Percentiles rank a stretch among this genome's conserved stretches.
phyloP scores from a whole-genome alignment of 345 rosid genomes.

The Aquilaria sinensis region DNA sequence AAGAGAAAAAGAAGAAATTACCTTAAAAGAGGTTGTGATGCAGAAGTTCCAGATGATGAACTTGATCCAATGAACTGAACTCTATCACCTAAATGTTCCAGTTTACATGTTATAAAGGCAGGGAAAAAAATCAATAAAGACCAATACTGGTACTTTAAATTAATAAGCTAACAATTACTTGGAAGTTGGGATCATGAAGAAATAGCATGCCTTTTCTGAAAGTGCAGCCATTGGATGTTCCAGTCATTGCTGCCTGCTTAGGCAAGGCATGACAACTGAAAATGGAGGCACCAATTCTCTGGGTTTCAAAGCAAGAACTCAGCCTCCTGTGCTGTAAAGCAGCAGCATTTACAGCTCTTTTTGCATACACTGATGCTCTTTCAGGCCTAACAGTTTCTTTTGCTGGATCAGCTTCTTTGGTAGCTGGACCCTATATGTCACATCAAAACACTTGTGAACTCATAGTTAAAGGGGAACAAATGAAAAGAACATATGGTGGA shows the following conservation, averaged over 20 bases:
- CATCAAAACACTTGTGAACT: conserved; percentile 2
- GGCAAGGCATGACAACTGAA: conserved; percentile 63
- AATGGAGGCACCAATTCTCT: conserved; percentile 77
- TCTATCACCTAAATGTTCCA: conserved; percentile 69
- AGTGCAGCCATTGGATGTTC: conserved; percentile 71
- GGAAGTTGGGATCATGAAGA: not conserved
- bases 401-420: conserved; percentile 59
- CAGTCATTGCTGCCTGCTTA: conserved; percentile 87
- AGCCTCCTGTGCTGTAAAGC: conserved; percentile 67
- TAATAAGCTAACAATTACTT: conserved; percentile 5
- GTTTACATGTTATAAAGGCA: conserved; percentile 8
- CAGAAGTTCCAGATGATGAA: conserved; percentile 41
- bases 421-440: conserved; percentile 48
- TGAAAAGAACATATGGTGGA: conserved; percentile 1
- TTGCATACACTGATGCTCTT: conserved; percentile 56
- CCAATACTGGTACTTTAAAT: not conserved
- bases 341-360: conserved; percentile 48
- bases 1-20: conserved; percentile 16
- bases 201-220: conserved; percentile 65
- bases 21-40: conserved; percentile 47
- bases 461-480: not conserved
- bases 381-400: conserved; percentile 76
- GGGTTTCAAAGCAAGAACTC: conserved; percentile 89
- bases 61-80: conserved; percentile 55
- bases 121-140: conserved; percentile 10